Base-by-base conservation (phyloP, 768 basidiomycete species). In the Pleurotus cornucopiae region DNA sequence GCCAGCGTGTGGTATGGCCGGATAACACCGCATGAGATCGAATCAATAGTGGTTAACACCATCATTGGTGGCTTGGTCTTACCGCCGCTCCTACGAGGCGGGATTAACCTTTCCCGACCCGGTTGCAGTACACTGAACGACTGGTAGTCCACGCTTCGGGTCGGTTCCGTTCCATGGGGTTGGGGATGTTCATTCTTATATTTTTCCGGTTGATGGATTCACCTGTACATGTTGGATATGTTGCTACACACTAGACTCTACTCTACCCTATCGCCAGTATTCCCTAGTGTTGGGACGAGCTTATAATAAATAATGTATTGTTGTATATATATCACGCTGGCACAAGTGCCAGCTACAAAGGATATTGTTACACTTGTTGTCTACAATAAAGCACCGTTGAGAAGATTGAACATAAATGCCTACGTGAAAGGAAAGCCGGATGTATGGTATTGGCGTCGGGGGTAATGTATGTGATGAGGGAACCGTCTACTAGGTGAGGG, bases 1-100 rank as follows among this genome's bases (percentile, higher is more conserved):
- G 81, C 89, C 20, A 84, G 86, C 39, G 80, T 98, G 25, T 98
- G 94, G 87, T 98, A 98, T 64, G 96, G 96, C 18, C 86, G 96
- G 21, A 94, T 97, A 5, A 88, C 89, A 21, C 86, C 95, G 6
- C 88, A 93, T 66, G 90, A 96, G 64, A 89, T 94, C 48, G 85
- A 88, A 57, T 82, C 86, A 4, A 86, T 95, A 55, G 92, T 94
- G 46, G 80, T 85, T 61, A 88, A 92, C 62, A 99, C 96, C 14
- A 85, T 99, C 59, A 77, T 94, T 55, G 77, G 81, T 16, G 96
- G 96, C 2, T 80, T 86, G 64, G 80, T 99, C 51, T 78, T 98
- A 13, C 89, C 94, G 0, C 82, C 88, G 12, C 78, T 98, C 14
- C 77, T 98, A 45, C 84, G 96, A 11, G 93, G 91, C 3, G 96